Conservation (phyloP, 1,139 yeast genomes). For the Geotrichum histeridarum region DNA sequence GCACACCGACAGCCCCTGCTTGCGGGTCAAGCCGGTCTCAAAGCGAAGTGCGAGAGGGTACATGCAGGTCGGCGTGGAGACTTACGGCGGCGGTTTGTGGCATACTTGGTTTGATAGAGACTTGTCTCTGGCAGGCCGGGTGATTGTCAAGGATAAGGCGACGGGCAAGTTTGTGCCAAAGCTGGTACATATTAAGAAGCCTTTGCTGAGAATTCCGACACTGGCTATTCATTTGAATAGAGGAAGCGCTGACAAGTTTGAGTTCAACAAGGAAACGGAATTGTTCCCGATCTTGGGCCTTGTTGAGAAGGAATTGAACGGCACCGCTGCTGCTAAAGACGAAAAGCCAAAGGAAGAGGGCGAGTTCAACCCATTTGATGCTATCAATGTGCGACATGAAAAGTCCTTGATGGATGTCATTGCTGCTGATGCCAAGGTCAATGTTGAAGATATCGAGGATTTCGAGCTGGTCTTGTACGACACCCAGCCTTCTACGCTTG, state of each 20-base stretch:
- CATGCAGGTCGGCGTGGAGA: slow-evolving; percentile 86
- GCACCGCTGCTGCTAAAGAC: slow-evolving; percentile 29
- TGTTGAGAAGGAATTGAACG: slow-evolving; percentile 37
- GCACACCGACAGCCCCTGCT: slow-evolving; percentile 92
- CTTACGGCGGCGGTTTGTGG: slow-evolving; percentile 94
- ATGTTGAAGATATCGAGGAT: slow-evolving; percentile 62
- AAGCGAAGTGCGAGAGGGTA: slow-evolving; percentile 59
- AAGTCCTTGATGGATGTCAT: slow-evolving; percentile 61
- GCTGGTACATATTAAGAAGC: slow-evolving; percentile 73
- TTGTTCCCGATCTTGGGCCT: slow-evolving; percentile 84
- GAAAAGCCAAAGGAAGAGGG: slow-evolving; percentile 47
- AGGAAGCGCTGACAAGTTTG: slow-evolving; percentile 70
- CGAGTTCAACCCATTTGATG: slow-evolving; percentile 61
- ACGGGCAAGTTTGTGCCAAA: slow-evolving; percentile 49
- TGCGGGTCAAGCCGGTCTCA: slow-evolving; percentile 85
- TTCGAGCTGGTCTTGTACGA: slow-evolving; percentile 87
- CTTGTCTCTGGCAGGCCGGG: slow-evolving; percentile 86
- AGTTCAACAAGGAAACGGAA: slow-evolving; percentile 84
- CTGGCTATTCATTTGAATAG: slow-evolving; percentile 89
- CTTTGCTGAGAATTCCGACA: slow-evolving; percentile 86
- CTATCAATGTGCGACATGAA: slow-evolving; percentile 71
- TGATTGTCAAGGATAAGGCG: slow-evolving; percentile 53
- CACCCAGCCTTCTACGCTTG: slow-evolving; percentile 73
- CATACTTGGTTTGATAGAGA: slow-evolving; percentile 82
- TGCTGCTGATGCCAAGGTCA: slow-evolving; percentile 57